phyloP scores from a whole-genome alignment of 108 stramenopile species.

The Thalassiosira profunda region DNA sequence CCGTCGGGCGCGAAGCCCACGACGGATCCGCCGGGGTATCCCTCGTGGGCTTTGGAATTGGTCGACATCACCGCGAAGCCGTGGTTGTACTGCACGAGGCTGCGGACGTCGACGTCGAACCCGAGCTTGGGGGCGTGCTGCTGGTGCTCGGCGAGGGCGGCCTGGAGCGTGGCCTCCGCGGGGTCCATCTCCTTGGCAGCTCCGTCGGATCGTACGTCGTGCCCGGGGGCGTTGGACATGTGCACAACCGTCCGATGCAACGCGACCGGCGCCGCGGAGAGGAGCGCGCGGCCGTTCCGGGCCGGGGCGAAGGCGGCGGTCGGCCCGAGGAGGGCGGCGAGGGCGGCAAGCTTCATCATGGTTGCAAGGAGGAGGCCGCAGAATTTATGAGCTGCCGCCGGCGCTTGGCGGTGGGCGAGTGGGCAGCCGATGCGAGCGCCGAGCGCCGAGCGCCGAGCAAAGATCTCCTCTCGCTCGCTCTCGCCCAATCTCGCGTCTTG shows the following conservation, averaged over 20 bases:
- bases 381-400: no score
- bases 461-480: no score
- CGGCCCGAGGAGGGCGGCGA: conserved; percentile 6
- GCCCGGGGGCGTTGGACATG: conserved; percentile 32
- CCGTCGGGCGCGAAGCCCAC: conserved; percentile 96
- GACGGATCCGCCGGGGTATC: conserved; percentile 93
- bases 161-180: conserved; percentile 58
- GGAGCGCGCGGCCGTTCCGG: neutral
- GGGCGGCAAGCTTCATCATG: conserved; percentile 4
- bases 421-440: no score
- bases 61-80: conserved; percentile 92
- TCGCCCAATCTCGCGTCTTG: no score
- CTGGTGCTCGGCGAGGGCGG: conserved; percentile 64
- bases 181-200: conserved; percentile 52
- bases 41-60: conserved; percentile 79
- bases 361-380: no score
- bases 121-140: conserved; percentile 74
- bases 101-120: conserved; percentile 72
- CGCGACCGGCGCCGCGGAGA: neutral
- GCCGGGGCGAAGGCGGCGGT: conserved; percentile 6
- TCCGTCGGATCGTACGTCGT: conserved; percentile 49
- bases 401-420: no score
- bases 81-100: conserved; percentile 87
- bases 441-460: no score
- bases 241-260: conserved; percentile 2